These are phyloP conservation scores for Anthostomella pinea DNA, from an alignment of 2,329 filamentous ascomycete genomes.

Conservation along the genomic window DNA sequence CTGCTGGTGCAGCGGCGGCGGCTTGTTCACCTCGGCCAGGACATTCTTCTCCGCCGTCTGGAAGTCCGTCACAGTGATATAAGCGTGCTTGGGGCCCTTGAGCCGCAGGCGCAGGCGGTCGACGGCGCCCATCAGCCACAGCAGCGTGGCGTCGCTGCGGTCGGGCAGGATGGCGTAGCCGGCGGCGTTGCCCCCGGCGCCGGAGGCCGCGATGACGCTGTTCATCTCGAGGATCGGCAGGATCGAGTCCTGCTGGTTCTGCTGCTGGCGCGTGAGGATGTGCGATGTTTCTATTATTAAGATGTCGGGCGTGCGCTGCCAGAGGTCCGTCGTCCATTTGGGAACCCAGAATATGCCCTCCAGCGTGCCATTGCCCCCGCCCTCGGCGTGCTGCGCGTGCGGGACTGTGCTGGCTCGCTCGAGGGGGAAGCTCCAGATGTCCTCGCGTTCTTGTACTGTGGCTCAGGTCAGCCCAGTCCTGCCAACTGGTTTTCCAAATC, in stretches of 20 bases:
- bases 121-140: constrained; percentile 25
- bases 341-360: constrained; percentile 29
- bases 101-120: constrained; percentile 25
- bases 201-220: constrained; percentile 20
- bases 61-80: constrained; percentile 27
- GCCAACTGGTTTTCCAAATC: too few species aligned
- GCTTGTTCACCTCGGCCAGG: constrained; percentile 22
- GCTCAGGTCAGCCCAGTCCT: too few species aligned
- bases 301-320: constrained; percentile 28
- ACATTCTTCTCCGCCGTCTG: constrained; percentile 27
- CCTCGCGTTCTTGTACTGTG: constrained; percentile 26
- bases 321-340: constrained; percentile 25
- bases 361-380: constrained; percentile 18
- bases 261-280: constrained; percentile 24
- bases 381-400: too few species aligned
- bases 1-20: constrained; percentile 14
- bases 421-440: constrained; percentile 25
- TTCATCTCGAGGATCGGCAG: constrained; percentile 29
- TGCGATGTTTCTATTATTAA: constrained; percentile 26
- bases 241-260: too few species aligned
- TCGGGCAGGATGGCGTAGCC: constrained; percentile 29
- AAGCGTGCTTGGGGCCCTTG: constrained; percentile 21
- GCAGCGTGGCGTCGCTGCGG: constrained; percentile 25
- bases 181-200: constrained; percentile 18
- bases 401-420: too few species aligned